These are phyloP conservation scores for Huiozyma naganishii DNA, from an alignment of 805 yeast species.

Conservation along the genomic window DNA sequence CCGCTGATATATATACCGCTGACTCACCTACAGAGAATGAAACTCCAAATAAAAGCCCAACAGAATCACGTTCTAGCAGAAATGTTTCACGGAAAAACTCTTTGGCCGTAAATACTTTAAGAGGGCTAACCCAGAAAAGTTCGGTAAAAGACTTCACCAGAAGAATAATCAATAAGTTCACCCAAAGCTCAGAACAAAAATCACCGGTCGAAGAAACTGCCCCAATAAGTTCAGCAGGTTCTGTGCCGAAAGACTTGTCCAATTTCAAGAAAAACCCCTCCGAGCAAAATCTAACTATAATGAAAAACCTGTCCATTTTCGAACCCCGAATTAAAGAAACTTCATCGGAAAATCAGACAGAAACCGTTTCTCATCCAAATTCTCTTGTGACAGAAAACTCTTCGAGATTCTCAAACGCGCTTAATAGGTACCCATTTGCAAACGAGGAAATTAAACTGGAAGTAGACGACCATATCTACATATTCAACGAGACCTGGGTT, in stretches of 20 bases:
- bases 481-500: constrained; percentile 38
- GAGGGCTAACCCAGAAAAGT: constrained; percentile 14
- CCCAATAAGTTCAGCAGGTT: too few relatives aligned
- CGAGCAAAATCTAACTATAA: constrained; percentile 4
- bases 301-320: constrained; percentile 7
- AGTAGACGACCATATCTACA: constrained; percentile 1
- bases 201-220: neutral
- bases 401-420: constrained; percentile 3
- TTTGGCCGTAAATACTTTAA: constrained; percentile 21
- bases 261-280: neutral
- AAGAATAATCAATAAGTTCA: constrained; percentile 13
- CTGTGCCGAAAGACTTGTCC: neutral
- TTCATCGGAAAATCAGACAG: constrained; percentile 1
- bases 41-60: constrained; percentile 1
- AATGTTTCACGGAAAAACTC: constrained; percentile 2
- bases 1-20: constrained; percentile 13
- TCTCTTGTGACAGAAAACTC: constrained; percentile 8
- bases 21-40: neutral
- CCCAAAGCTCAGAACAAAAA: neutral
- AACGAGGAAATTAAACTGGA: constrained; percentile 3
- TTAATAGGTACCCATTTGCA: constrained; percentile 1
- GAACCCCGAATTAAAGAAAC: neutral
- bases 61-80: neutral
- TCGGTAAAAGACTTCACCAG: constrained; percentile 18
- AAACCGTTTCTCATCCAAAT: constrained; percentile 4